phyloP scores from a whole-genome alignment of 2,329 filamentous ascomycete genomes.

The Simplicillium aogashimaense region DNA sequence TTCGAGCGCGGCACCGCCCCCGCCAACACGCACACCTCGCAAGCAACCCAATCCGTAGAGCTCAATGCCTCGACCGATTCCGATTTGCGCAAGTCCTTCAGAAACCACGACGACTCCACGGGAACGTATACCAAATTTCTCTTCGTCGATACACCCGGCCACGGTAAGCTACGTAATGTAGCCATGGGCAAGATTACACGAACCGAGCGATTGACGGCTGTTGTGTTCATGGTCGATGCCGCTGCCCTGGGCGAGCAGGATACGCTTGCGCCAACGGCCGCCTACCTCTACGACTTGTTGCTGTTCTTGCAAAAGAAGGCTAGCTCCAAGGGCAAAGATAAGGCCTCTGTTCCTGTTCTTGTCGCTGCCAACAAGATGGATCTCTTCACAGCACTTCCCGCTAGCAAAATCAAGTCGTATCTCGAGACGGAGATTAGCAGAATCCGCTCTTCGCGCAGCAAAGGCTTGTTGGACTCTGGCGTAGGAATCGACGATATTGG shows the following conservation, averaged over 20 bases:
- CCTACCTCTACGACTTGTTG: constrained; percentile 85
- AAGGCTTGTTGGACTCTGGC: constrained; percentile 73
- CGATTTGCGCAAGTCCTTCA: constrained; percentile 32
- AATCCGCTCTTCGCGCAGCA: constrained; percentile 66
- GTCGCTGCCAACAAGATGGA: constrained; percentile 94
- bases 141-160: constrained; percentile 83
- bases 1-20: constrained; percentile 43
- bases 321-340: constrained; percentile 26
- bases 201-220: constrained; percentile 49
- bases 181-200: constrained; percentile 43
- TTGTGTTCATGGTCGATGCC: constrained; percentile 87
- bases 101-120: constrained; percentile 44
- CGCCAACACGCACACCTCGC: constrained; percentile 45
- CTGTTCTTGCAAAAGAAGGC: constrained; percentile 69
- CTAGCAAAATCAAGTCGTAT: constrained; percentile 60
- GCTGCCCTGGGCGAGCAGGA: constrained; percentile 52
- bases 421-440: constrained; percentile 75
- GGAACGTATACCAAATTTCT: constrained; percentile 59
- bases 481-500: constrained; percentile 53
- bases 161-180: constrained; percentile 79
- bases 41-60: constrained; percentile 39
- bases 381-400: constrained; percentile 83
- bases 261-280: constrained; percentile 61
- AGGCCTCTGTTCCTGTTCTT: constrained; percentile 55
- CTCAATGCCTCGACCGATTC: constrained; percentile 41